phyloP scores from a whole-genome alignment of 2,329 filamentous ascomycete species.

The Penicillium oxalicum region DNA sequence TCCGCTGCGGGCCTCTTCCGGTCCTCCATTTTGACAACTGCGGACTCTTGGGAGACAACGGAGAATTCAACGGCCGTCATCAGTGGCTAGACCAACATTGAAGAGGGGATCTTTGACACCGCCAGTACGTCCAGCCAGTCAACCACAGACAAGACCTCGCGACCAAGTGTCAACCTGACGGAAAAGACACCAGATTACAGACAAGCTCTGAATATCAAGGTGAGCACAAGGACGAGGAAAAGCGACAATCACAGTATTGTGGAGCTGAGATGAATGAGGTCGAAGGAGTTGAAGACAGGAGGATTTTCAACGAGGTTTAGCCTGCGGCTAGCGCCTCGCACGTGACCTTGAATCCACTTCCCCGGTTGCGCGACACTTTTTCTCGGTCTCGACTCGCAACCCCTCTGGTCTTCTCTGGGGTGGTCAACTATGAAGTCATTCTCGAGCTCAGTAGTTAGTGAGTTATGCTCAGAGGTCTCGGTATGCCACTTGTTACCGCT shows the following conservation, averaged over 20 bases:
- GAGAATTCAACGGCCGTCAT: conserved; percentile 80
- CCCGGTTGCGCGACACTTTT: conserved; percentile 21
- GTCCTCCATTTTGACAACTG: conserved; percentile 95
- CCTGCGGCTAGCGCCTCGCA: conserved; percentile 30
- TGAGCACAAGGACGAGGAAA: conserved; percentile 5
- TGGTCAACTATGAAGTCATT: conserved; percentile 42
- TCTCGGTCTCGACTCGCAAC: conserved; percentile 9
- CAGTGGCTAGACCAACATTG: conserved; percentile 55
- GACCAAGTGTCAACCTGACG: conserved; percentile 20
- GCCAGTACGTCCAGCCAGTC: conserved; percentile 31
- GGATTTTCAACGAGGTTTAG: conserved; percentile 38
- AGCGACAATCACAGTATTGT: conserved; percentile 1
- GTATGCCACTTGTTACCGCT: background rate
- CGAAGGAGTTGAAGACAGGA: conserved; percentile 33
- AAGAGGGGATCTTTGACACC: conserved; percentile 26
- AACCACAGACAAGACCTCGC: conserved; percentile 24
- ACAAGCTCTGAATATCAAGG: background rate
- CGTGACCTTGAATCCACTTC: conserved; percentile 32
- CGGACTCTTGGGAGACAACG: conserved; percentile 68
- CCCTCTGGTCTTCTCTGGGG: conserved; percentile 14
- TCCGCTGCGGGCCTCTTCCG: conserved; percentile 90
- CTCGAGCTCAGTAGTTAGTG: conserved; percentile 51
- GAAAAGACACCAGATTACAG: conserved; percentile 4
- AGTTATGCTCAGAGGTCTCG: conserved; percentile 9
- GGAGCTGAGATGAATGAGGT: conserved; percentile 20